phyloP scores from a whole-genome alignment of 768 basidiomycete genomes.

The Russula sp. region DNA sequence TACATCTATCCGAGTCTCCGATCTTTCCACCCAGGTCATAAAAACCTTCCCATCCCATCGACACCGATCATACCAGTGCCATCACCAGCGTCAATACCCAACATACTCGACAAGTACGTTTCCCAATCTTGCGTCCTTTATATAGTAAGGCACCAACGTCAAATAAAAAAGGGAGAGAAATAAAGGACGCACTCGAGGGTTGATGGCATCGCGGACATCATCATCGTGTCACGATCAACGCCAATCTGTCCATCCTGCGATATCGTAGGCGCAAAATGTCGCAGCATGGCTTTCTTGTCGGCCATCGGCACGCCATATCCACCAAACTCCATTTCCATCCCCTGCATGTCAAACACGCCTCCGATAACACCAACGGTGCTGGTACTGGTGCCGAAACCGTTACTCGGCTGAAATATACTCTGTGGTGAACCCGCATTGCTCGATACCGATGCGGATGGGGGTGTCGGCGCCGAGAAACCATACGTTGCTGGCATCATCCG shows the following conservation, averaged over 20 bases:
- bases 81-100: constrained; percentile 11
- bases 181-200: constrained; percentile 22
- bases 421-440: constrained; percentile 11
- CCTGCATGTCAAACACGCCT: constrained; percentile 12
- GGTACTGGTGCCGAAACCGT: neutral
- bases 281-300: constrained; percentile 17
- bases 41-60: constrained; percentile 1
- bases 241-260: constrained; percentile 29
- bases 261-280: constrained; percentile 11
- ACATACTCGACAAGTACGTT: constrained; percentile 27
- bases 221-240: constrained; percentile 29
- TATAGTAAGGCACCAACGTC: neutral
- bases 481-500: neutral
- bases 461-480: neutral
- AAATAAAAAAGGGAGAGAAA: neutral
- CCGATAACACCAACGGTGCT: neutral
- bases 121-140: constrained; percentile 30
- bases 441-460: constrained; percentile 9
- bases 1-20: neutral
- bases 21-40: neutral
- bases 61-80: neutral
- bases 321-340: constrained; percentile 21
- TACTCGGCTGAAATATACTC: constrained; percentile 1
- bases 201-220: constrained; percentile 30
- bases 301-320: constrained; percentile 13